Conservation (phyloP, 495 filamentous ascomycete genomes). For the Penicillium argentinense region DNA sequence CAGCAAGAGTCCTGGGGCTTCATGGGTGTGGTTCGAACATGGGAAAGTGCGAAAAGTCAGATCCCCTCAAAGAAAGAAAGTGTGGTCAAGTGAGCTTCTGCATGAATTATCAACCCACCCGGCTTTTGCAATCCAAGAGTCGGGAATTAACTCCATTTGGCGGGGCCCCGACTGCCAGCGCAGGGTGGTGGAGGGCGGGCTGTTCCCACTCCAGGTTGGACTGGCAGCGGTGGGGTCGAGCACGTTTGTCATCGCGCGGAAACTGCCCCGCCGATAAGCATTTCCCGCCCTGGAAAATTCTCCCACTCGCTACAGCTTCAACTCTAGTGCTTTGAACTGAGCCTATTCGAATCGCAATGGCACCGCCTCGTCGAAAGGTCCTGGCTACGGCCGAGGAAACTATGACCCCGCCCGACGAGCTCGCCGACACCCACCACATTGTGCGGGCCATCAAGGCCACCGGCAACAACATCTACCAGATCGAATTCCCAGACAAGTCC, state of each 20-base stretch:
- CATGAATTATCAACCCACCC: neutral
- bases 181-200: too few relatives aligned
- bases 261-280: slow-evolving; percentile 26
- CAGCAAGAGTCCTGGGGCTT: too few relatives aligned
- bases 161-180: neutral
- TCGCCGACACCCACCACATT: slow-evolving; percentile 65
- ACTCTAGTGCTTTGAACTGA: too few relatives aligned
- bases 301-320: slow-evolving; percentile 1
- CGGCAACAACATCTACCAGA: slow-evolving; percentile 84
- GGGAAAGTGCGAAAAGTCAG: too few relatives aligned
- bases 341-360: slow-evolving; percentile 53
- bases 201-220: neutral
- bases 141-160: slow-evolving; percentile 3
- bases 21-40: too few relatives aligned
- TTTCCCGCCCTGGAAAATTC: slow-evolving; percentile 11
- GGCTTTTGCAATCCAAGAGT: neutral
- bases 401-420: slow-evolving; percentile 65
- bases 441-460: slow-evolving; percentile 75
- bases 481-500: slow-evolving; percentile 59
- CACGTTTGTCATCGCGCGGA: slow-evolving; percentile 10
- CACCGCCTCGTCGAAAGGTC: slow-evolving; percentile 70
- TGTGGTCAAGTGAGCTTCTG: neutral
- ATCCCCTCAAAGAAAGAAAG: neutral
- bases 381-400: slow-evolving; percentile 74
- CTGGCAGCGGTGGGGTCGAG: too few relatives aligned